phyloP scores from a whole-genome alignment of 768 basidiomycete genomes.

The Mycena filopes region DNA sequence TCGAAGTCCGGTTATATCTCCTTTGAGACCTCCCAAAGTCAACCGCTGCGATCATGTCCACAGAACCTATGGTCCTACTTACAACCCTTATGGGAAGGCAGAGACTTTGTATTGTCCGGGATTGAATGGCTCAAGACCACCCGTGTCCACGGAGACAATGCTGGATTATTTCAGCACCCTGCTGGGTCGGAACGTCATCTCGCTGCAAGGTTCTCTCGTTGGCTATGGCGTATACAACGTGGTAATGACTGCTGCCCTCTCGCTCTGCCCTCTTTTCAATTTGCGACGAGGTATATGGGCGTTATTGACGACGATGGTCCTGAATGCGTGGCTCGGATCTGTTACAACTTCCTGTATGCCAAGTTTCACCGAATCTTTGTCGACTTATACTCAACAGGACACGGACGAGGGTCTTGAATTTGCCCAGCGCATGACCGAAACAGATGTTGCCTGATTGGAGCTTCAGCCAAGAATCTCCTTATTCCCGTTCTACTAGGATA shows the following conservation, averaged over 20 bases:
- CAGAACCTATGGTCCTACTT: constrained; percentile 8
- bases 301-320: constrained; percentile 6
- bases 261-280: background rate
- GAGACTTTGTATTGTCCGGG: constrained; percentile 9
- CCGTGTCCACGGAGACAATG: background rate
- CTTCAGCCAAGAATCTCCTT: background rate
- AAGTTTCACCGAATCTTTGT: background rate
- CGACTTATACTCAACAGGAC: background rate
- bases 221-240: constrained; percentile 10
- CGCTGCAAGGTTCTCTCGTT: background rate
- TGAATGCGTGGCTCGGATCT: constrained; percentile 13
- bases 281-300: constrained; percentile 7
- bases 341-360: background rate
- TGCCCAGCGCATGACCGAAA: constrained; percentile 3
- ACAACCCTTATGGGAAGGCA: background rate
- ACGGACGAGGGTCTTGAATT: constrained; percentile 6
- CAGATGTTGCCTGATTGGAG: background rate
- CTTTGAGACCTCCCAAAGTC: too few species aligned
- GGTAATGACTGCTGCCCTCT: background rate
- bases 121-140: background rate
- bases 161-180: background rate
- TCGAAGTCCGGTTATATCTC: too few species aligned
- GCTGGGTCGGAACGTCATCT: constrained; percentile 2
- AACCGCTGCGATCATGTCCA: too few species aligned
- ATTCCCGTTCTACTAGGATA: constrained; percentile 3